Base-by-base conservation (phyloP, 2,329 filamentous ascomycete species). In the Thelonectria rubi region DNA sequence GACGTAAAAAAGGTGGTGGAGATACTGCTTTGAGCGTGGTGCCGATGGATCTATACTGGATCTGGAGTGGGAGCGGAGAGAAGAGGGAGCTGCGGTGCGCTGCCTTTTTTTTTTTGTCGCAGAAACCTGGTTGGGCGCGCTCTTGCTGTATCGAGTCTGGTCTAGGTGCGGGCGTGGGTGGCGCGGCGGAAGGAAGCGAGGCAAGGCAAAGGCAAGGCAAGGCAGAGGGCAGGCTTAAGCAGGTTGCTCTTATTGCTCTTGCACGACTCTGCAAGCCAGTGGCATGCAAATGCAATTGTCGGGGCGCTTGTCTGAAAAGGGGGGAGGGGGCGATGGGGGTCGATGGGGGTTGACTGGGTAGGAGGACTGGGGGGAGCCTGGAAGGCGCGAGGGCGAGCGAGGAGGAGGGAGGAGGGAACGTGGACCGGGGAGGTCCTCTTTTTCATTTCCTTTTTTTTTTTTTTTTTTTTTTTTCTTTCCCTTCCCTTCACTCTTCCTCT, bases 31-130 rank as follows among this genome's bases (percentile, higher is more conserved):
- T 85, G 84, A 85, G 84, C 80, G 83, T 86, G 82, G 83, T 86
- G 84, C 84, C 82, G 84, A 86, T 82, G 82, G 83, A 80, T 82
- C 85, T 87, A 86, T 86, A 85, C 85, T 87, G 80, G 81, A 86
- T 87, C 83, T 85, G 84, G 85, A 79, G 80, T 80, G 79, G 80
- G 80, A 80, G 82, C 80, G 73, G 74, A 74, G 74, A 74, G 74
- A 71, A 69, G 72, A 73, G 70, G 81, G 80, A 81, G 78, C 75
- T 79, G 77, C 76, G 78, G 77, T 78, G 75, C 77, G 76, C 75
- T 76, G 77, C 72, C 77, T 73, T 78, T 78, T 24, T 78, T 78
- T 24, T 24, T 73, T 78, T 79, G 81, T 84, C 78, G 81, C 81
- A 81, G 80, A 82, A 82, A 81, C 81, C 80, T 82, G 82, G 82